phyloP scores from a whole-genome alignment of 1,284 basidiomycete genomes.

The Xanthoconium separans region DNA sequence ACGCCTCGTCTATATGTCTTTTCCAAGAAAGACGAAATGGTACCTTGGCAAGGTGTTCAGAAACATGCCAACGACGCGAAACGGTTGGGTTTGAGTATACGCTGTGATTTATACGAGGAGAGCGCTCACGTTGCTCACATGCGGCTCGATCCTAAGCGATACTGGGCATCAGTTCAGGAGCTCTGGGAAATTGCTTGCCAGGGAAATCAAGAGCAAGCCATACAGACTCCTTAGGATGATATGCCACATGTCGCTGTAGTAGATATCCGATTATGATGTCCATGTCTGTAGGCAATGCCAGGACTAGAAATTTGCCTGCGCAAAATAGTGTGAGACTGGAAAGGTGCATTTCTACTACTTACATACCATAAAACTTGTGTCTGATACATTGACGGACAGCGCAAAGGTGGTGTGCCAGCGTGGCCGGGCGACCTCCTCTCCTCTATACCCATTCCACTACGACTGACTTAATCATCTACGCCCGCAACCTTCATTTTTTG shows the following conservation, averaged over 20 bases:
- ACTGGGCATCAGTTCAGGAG: constrained; percentile 24
- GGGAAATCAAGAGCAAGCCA: background rate
- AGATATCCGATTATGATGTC: too few relatives aligned
- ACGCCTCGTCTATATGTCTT: constrained; percentile 57
- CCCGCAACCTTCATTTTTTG: too few relatives aligned
- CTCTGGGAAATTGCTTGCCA: constrained; percentile 25
- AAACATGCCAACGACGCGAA: constrained; percentile 40
- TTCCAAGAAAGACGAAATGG: constrained; percentile 48
- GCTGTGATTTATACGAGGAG: constrained; percentile 42
- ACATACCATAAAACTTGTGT: too few relatives aligned
- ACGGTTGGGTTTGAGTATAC: constrained; percentile 38
- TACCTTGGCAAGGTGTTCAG: constrained; percentile 43
- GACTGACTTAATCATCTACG: too few relatives aligned
- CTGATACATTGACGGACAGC: too few relatives aligned
- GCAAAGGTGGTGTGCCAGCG: too few relatives aligned
- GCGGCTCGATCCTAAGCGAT: constrained; percentile 41
- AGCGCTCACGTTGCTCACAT: constrained; percentile 59
- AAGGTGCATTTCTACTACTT: too few relatives aligned
- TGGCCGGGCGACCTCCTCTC: too few relatives aligned
- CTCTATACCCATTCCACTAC: too few relatives aligned
- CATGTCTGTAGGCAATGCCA: too few relatives aligned
- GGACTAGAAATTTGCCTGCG: too few relatives aligned
- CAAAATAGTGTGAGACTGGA: too few relatives aligned
- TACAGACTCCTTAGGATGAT: background rate
- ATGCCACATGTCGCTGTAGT: background rate